These are phyloP conservation scores for Scopulariopsis brevicaulis DNA, from an alignment of 2,329 filamentous ascomycete species.

Conservation along the genomic window DNA sequence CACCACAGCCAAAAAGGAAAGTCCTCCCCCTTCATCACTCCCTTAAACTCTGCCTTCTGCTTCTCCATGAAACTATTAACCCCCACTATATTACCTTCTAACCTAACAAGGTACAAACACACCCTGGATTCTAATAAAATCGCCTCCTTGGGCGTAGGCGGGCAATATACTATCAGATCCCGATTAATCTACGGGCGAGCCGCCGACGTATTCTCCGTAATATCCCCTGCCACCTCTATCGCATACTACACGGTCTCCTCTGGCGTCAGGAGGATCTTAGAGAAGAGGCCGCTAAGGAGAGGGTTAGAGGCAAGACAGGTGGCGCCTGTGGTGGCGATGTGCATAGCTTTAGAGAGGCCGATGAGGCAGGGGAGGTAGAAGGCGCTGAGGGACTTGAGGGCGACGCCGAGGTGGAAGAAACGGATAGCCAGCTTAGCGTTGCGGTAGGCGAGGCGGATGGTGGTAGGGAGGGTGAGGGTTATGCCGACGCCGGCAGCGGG, in stretches of 20 bases:
- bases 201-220: slow-evolving; percentile 61
- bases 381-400: slow-evolving; percentile 9
- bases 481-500: slow-evolving; percentile 65
- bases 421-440: slow-evolving; percentile 54
- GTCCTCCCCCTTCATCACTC: neutral
- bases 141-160: slow-evolving; percentile 59
- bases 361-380: slow-evolving; percentile 53
- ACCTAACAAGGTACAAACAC: slow-evolving; percentile 47
- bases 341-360: slow-evolving; percentile 32
- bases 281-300: slow-evolving; percentile 6
- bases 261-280: neutral
- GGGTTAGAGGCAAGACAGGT: slow-evolving; percentile 4
- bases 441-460: slow-evolving; percentile 54
- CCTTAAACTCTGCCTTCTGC: slow-evolving; percentile 21
- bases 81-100: slow-evolving; percentile 66
- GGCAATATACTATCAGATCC: slow-evolving; percentile 19
- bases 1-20: slow-evolving; percentile 1
- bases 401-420: slow-evolving; percentile 51
- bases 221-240: slow-evolving; percentile 45
- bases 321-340: slow-evolving; percentile 6
- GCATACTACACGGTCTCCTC: slow-evolving; percentile 54
- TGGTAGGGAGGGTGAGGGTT: slow-evolving; percentile 64
- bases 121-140: slow-evolving; percentile 51
- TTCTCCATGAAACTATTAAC: slow-evolving; percentile 68
- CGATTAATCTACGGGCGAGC: slow-evolving; percentile 8